Conservation (phyloP, 768 basidiomycete species). For the Scleroderma bovista region DNA sequence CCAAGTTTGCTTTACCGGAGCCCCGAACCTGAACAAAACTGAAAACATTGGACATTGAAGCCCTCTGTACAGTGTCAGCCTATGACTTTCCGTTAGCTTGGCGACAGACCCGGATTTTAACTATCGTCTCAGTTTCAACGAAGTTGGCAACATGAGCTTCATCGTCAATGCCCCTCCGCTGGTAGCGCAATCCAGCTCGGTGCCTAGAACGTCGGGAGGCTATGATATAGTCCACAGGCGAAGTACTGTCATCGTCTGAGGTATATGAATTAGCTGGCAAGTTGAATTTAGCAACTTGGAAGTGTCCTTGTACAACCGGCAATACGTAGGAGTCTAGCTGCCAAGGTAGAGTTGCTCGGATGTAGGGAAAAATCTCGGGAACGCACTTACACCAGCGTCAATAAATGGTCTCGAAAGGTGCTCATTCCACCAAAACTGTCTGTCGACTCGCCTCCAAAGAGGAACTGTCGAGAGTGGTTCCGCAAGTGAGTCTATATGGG, state of each 20-base stretch:
- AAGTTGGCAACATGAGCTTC: slow-evolving; percentile 93
- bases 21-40: slow-evolving; percentile 89
- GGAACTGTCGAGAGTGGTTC: slow-evolving; percentile 80
- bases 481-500: slow-evolving; percentile 45
- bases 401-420: slow-evolving; percentile 79
- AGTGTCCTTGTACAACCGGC: slow-evolving; percentile 92
- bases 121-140: slow-evolving; percentile 90
- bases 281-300: slow-evolving; percentile 66
- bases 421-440: slow-evolving; percentile 96
- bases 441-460: slow-evolving; percentile 86
- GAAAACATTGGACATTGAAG: slow-evolving; percentile 72
- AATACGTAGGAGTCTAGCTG: slow-evolving; percentile 81
- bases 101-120: slow-evolving; percentile 64
- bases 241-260: slow-evolving; percentile 33
- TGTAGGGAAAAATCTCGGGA: background rate
- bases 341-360: background rate
- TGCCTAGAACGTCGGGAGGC: slow-evolving; percentile 84
- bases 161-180: slow-evolving; percentile 91
- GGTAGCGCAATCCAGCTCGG: slow-evolving; percentile 90
- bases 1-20: slow-evolving; percentile 52
- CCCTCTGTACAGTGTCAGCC: slow-evolving; percentile 45
- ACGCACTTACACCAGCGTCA: slow-evolving; percentile 68
- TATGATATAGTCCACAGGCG: slow-evolving; percentile 68
- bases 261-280: slow-evolving; percentile 40
- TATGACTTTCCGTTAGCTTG: background rate